Conservation (phyloP, 2,329 filamentous ascomycete species). For the Fusarium sp. region DNA sequence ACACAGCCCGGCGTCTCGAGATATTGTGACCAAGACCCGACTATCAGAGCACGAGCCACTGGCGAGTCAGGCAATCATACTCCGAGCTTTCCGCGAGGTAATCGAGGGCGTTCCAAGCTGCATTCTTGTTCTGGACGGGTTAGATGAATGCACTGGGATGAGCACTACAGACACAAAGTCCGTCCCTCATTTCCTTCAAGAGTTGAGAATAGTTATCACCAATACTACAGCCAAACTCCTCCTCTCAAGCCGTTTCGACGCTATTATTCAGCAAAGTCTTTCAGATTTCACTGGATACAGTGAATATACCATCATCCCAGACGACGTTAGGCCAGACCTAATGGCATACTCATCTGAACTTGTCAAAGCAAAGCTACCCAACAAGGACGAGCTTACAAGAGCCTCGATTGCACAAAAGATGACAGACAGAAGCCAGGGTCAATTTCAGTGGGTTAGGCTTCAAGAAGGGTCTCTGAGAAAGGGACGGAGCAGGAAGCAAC, state of each 20-base stretch:
- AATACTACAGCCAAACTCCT: slow-evolving; percentile 2
- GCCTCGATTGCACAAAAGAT: slow-evolving; percentile 36
- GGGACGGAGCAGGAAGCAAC: slow-evolving; percentile 43
- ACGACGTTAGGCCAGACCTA: not conserved
- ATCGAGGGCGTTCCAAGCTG: not conserved
- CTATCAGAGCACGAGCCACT: not conserved
- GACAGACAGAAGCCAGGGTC: slow-evolving; percentile 44
- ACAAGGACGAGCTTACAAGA: slow-evolving; percentile 33
- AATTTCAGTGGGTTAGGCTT: slow-evolving; percentile 49
- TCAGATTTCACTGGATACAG: accelerated
- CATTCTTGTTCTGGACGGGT: slow-evolving; percentile 12
- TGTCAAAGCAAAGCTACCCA: slow-evolving; percentile 42
- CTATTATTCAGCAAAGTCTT: accelerated
- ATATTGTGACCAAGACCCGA: not conserved
- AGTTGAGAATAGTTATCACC: not conserved
- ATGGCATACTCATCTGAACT: slow-evolving; percentile 10
- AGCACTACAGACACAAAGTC: slow-evolving; percentile 1
- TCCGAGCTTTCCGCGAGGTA: accelerated
- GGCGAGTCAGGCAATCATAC: accelerated
- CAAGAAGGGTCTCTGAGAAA: slow-evolving; percentile 39
- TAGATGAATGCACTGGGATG: not conserved
- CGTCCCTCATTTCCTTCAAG: slow-evolving; percentile 23
- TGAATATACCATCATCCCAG: not conserved
- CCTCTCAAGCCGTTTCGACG: not conserved
- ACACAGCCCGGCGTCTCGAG: slow-evolving; percentile 14